A percentile compares a stretch with the other conserved stretches of the same genome.
These are phyloP conservation scores for Metschnikowia continentalis DNA, from an alignment of 805 yeast genomes.

Conservation along the genomic window DNA sequence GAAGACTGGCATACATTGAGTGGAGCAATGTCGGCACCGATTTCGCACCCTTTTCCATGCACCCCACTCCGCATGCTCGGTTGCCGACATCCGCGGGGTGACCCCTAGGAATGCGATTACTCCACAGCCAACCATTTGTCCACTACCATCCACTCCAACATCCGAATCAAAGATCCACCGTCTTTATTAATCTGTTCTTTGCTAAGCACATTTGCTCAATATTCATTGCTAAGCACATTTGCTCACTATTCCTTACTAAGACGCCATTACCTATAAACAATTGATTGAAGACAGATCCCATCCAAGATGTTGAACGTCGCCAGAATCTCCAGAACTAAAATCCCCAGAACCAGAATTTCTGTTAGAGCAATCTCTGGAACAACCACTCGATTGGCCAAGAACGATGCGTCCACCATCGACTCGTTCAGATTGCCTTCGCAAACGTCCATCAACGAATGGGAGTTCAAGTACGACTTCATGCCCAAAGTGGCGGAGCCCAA, in stretches of 20 bases:
- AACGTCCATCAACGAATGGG: conserved; percentile 46
- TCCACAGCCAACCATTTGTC: not conserved
- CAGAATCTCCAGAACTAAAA: conserved; percentile 1
- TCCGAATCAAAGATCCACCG: too few species aligned
- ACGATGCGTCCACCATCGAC: conserved; percentile 57
- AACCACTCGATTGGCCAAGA: conserved; percentile 38
- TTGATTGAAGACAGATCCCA: not conserved
- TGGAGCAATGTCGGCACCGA: not conserved
- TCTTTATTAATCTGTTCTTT: too few species aligned
- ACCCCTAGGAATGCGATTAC: not conserved
- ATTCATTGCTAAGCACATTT: too few species aligned
- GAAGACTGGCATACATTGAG: too few species aligned
- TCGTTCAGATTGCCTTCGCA: conserved; percentile 48
- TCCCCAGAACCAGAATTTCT: conserved; percentile 22
- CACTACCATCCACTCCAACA: too few species aligned
- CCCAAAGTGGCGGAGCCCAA: conserved; percentile 40
- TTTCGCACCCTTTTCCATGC: conserved; percentile 3
- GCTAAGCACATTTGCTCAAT: not conserved
- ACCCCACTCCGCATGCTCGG: conserved; percentile 4
- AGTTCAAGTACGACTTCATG: conserved; percentile 44
- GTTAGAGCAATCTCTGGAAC: conserved; percentile 19
- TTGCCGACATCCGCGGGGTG: conserved; percentile 4
- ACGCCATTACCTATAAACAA: not conserved
- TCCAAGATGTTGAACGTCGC: conserved; percentile 31
- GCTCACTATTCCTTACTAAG: too few species aligned